These are phyloP conservation scores for Niveomyces coronatus DNA, from an alignment of 2,329 filamentous ascomycete species.

Conservation along the genomic window DNA sequence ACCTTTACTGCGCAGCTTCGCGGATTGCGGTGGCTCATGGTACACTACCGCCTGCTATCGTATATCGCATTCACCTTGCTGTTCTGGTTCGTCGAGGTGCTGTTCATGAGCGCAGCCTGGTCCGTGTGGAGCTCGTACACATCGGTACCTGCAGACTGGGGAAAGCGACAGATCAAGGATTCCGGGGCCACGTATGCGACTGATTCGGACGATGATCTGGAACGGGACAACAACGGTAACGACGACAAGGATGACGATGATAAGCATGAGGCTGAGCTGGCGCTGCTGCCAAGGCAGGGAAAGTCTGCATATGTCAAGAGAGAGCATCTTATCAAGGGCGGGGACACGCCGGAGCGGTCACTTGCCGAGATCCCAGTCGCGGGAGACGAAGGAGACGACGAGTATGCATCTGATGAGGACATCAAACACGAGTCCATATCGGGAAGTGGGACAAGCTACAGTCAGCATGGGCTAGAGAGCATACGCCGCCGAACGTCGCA, in stretches of 20 bases:
- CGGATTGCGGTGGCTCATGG: conserved; percentile 79
- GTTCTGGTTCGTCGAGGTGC: conserved; percentile 71
- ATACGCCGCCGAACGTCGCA: conserved; percentile 3
- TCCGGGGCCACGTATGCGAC: conserved; percentile 10
- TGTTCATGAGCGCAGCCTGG: conserved; percentile 58
- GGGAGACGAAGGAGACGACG: conserved; percentile 37
- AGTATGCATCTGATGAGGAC: conserved; percentile 20
- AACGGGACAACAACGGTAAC: conserved; percentile 17
- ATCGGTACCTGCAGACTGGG: conserved; percentile 10
- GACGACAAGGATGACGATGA: conserved; percentile 22
- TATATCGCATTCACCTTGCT: conserved; percentile 56
- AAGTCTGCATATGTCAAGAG: conserved; percentile 28
- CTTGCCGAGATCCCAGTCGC: conserved; percentile 25
- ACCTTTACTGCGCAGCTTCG: conserved; percentile 64
- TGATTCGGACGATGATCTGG: conserved; percentile 10
- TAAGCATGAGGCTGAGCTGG: conserved; percentile 28
- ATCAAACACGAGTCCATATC: background rate
- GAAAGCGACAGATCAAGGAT: conserved; percentile 4
- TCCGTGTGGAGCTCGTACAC: conserved; percentile 34
- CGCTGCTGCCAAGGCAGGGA: conserved; percentile 19
- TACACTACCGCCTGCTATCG: conserved; percentile 62
- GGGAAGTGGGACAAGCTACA: conserved; percentile 5
- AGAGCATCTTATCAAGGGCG: conserved; percentile 17
- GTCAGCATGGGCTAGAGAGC: conserved; percentile 3
- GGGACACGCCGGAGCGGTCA: conserved; percentile 15